Evolutionary conservation across 2,329 filamentous ascomycete species (phyloP).

Genomic region (Tolypocladium guangdongense): DNA sequence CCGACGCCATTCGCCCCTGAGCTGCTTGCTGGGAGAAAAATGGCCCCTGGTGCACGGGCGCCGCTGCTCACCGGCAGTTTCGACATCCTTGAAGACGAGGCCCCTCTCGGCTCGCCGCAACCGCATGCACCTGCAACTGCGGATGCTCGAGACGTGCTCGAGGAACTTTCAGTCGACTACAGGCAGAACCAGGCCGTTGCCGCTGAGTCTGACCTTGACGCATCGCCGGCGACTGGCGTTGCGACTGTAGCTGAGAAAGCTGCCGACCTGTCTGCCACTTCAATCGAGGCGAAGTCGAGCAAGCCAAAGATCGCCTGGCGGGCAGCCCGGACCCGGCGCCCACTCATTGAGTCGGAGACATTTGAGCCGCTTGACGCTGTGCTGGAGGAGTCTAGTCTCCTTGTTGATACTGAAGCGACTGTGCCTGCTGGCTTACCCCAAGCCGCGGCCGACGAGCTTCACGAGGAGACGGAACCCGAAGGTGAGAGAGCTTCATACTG

Average conservation of each 20-base stretch:
- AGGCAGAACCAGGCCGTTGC: conserved; percentile 13
- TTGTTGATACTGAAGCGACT: background rate
- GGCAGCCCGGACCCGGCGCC: conserved; percentile 15
- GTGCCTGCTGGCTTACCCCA: background rate
- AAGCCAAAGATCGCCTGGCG: conserved; percentile 8
- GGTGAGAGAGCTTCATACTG: background rate
- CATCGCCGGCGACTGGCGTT: background rate
- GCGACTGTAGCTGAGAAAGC: background rate
- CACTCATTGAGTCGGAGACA: conserved; percentile 17
- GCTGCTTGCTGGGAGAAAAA: background rate
- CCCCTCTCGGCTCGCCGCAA: background rate
- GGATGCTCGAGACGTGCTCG: conserved; percentile 11
- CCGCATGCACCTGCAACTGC: background rate
- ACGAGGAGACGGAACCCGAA: background rate
- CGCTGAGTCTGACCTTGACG: conserved; percentile 3
- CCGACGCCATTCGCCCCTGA: background rate
- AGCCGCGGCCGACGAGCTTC: background rate
- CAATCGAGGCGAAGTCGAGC: conserved; percentile 4
- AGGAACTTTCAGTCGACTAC: conserved; percentile 15
- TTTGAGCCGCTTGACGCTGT: conserved; percentile 23
- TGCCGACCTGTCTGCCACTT: conserved; percentile 2
- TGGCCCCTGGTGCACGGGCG: conserved; percentile 1
- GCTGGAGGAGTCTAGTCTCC: conserved; percentile 15
- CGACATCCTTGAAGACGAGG: conserved; percentile 5
- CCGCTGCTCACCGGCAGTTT: background rate